phyloP scores from a whole-genome alignment of 768 basidiomycete genomes.

The Hypholoma sublateritium region DNA sequence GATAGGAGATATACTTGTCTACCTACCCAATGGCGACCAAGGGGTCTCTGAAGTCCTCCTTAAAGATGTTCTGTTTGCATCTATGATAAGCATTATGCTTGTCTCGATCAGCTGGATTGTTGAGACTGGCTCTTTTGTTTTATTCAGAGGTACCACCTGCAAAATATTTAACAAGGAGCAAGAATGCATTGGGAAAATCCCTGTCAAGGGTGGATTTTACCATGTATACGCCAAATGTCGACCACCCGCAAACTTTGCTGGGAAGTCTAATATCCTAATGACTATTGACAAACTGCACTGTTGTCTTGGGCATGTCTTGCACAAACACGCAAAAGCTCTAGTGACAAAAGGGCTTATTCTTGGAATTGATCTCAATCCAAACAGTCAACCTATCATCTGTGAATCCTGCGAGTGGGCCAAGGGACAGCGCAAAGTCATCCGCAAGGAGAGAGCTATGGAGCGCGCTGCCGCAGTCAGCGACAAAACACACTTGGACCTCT shows the following conservation, averaged over 20 bases:
- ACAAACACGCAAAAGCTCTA: not conserved
- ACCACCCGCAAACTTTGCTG: not conserved
- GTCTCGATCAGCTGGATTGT: conserved; percentile 30
- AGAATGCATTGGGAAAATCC: conserved; percentile 18
- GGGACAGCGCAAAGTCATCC: not conserved
- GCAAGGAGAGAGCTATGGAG: not conserved
- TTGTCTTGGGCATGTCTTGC: not conserved
- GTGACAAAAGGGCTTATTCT: not conserved
- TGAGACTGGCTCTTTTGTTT: conserved; percentile 19
- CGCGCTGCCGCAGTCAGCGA: not conserved
- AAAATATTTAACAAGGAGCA: conserved; percentile 21
- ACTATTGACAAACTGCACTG: not conserved
- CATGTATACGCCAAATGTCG: not conserved
- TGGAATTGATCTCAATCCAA: not conserved
- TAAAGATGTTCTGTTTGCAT: conserved; percentile 29
- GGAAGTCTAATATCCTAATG: not conserved
- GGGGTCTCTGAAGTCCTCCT: conserved; percentile 21
- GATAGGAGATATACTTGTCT: conserved; percentile 27
- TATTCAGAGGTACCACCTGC: conserved; percentile 24
- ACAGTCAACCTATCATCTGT: not conserved
- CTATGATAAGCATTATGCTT: conserved; percentile 29
- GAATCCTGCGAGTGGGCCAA: not conserved
- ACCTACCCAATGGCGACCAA: conserved; percentile 21
- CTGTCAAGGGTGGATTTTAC: not conserved
- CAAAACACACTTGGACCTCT: no score